These are phyloP conservation scores for Xerophyta viscosa DNA, from an alignment of 106 monocot species.

Conservation along the genomic window DNA sequence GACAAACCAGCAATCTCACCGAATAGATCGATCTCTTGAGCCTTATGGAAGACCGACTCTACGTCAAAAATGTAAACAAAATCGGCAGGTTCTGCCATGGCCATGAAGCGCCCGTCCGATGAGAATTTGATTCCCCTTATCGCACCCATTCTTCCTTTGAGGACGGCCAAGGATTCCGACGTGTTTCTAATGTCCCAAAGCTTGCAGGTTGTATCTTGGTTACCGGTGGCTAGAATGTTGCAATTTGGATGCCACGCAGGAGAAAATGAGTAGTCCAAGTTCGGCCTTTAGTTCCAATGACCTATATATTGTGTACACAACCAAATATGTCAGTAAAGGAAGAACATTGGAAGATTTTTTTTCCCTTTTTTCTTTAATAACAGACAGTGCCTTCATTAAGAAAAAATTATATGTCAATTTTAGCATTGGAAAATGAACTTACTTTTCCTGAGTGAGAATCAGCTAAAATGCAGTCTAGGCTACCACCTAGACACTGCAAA, in stretches of 20 bases:
- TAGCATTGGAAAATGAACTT: too few relatives aligned
- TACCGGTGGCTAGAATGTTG: conserved; percentile 63
- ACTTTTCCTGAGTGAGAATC: conserved; percentile 80
- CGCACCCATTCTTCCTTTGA: conserved; percentile 73
- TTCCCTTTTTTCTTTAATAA: too few relatives aligned
- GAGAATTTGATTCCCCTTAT: conserved; percentile 75
- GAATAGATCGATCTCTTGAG: conserved; percentile 81
- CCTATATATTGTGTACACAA: conserved; percentile 41
- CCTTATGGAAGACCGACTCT: conserved; percentile 17
- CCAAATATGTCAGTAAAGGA: too few relatives aligned
- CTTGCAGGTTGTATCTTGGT: conserved; percentile 80
- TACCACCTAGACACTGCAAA: conserved; percentile 74
- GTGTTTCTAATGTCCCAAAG: conserved; percentile 80
- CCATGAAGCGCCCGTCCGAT: conserved; percentile 61
- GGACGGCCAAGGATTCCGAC: conserved; percentile 37
- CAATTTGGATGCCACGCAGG: conserved; percentile 85
- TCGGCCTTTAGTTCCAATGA: conserved; percentile 33
- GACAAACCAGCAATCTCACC: conserved; percentile 65
- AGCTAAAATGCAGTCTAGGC: conserved; percentile 39
- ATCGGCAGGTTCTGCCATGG: conserved; percentile 77
- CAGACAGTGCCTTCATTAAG: too few relatives aligned
- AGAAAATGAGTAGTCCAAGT: conserved; percentile 76
- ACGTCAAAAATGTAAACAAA: conserved; percentile 71
- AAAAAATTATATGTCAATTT: too few relatives aligned
- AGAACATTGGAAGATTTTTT: too few relatives aligned